A percentile compares a stretch with the other conserved stretches of the same genome.
Evolutionary conservation across 1,139 yeast genomes (phyloP).

Genomic region (Geotrichum klebahnii): DNA sequence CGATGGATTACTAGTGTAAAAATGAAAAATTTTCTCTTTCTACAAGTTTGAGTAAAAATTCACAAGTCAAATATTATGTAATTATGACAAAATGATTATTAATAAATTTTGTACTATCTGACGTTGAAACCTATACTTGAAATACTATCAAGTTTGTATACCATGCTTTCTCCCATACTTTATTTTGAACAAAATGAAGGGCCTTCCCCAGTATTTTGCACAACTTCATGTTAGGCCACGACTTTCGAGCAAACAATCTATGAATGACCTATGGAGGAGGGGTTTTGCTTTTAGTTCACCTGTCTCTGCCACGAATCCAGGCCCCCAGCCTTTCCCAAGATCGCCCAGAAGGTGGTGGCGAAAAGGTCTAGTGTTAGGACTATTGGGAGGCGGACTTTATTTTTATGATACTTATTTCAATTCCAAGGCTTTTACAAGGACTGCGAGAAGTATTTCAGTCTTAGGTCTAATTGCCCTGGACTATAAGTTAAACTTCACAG

Average conservation of each 20-base stretch:
- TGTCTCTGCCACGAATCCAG: too few relatives aligned
- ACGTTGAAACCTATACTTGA: too few relatives aligned
- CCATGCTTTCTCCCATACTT: too few relatives aligned
- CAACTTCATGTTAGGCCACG: neutral
- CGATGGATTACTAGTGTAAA: neutral
- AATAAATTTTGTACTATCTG: too few relatives aligned
- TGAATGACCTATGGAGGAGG: neutral
- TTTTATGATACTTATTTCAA: slow-evolving; percentile 32
- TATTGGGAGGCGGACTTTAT: slow-evolving; percentile 4
- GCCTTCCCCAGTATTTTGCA: neutral
- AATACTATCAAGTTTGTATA: too few relatives aligned
- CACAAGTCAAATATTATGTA: neutral
- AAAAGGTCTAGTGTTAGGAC: neutral
- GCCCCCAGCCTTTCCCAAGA: neutral
- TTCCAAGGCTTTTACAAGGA: slow-evolving; percentile 51
- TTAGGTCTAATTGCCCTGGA: slow-evolving; percentile 55
- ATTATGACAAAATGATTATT: neutral
- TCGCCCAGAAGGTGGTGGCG: neutral
- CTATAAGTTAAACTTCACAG: slow-evolving; percentile 50
- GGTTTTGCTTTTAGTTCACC: neutral
- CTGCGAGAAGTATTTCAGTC: slow-evolving; percentile 49
- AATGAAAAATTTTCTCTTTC: neutral
- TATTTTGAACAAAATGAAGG: neutral
- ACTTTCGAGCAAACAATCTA: neutral
- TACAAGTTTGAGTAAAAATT: neutral